These are phyloP conservation scores for Arthroderma sp. DNA, from an alignment of 2,329 filamentous ascomycete species.

Conservation along the genomic window DNA sequence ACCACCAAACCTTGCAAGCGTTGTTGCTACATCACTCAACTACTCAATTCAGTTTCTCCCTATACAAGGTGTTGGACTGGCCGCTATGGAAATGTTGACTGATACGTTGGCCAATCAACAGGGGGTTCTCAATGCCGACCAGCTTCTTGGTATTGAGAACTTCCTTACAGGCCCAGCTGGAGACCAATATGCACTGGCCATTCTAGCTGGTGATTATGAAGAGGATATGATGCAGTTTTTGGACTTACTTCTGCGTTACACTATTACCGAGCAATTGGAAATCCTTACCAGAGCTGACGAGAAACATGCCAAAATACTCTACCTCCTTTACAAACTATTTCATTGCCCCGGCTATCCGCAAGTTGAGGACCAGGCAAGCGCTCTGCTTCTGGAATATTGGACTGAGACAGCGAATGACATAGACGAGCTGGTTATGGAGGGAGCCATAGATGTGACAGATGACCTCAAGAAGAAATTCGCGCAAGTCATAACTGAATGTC, in stretches of 20 bases:
- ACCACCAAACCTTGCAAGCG: conserved; percentile 1
- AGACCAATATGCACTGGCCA: conserved; percentile 19
- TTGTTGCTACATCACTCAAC: conserved; percentile 5
- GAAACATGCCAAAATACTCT: conserved; percentile 22
- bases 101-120: conserved; percentile 21
- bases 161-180: conserved; percentile 24
- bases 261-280: conserved; percentile 19
- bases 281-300: conserved; percentile 20
- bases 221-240: conserved; percentile 27
- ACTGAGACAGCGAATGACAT: conserved; percentile 28
- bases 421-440: conserved; percentile 19
- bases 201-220: conserved; percentile 25
- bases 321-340: conserved; percentile 26
- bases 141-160: conserved; percentile 18
- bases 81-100: conserved; percentile 23
- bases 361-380: conserved; percentile 27
- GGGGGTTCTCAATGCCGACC: conserved; percentile 16
- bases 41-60: conserved; percentile 13
- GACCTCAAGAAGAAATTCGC: conserved; percentile 27
- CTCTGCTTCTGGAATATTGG: conserved; percentile 30
- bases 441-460: conserved; percentile 17
- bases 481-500: conserved; percentile 28
- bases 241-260: conserved; percentile 27
- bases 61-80: conserved; percentile 16
- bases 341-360: conserved; percentile 28